Base-by-base conservation (phyloP, 495 filamentous ascomycete genomes). In the Glonium stellatum region DNA sequence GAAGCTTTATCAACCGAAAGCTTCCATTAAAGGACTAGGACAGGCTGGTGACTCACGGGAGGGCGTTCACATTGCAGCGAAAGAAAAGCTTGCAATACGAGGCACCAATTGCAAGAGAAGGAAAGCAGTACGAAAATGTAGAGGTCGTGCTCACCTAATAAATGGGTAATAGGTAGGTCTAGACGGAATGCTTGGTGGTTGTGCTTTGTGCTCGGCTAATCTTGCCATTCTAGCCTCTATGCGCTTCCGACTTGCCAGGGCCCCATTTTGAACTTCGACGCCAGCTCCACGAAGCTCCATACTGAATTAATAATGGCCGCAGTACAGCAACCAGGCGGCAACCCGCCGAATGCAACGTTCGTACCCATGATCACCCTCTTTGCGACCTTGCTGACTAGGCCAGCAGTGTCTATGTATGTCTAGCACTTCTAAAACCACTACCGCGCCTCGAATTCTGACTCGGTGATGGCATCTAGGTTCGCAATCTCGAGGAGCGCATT, bases 401-500 rank as follows among this genome's bases (percentile, higher is more conserved):
- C 13, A 51, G 39, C 48, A 51, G 48, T 25, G 48, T 55, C 52
- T 55, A 55, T 31, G 52, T 55, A 55, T 23, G 48, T 51, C 25
- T 23, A 51, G 21, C 48, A 27, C 27, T 22, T 21, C 55, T 22
- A 44, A 44, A 44, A 44, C 12, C 12, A 44, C 12, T 15, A 44
- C 39, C 39, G 10, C 12, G 13, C 18, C 39, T 23, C 48, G 25
- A 5, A 51, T 25, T 51, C 48, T 44, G 39, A 51, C 12, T 23
- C 15, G 11, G 48, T 51, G 48, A 1, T 1, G 48, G 21, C 3
- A 51, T 51, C 54, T 64, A 97, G 80, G 85, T 95, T 69, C 87
- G 85, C 63, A 96, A 97, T 72, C 84, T 98, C 60, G 88, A 96
- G 74, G 95, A 98, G 79, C 83, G 86, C 63, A 85, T 96, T 72